Evolutionary conservation across 768 basidiomycete species (phyloP), one percentile per base, ranked within the genome.

Genomic region (Mycena amicta): DNA sequence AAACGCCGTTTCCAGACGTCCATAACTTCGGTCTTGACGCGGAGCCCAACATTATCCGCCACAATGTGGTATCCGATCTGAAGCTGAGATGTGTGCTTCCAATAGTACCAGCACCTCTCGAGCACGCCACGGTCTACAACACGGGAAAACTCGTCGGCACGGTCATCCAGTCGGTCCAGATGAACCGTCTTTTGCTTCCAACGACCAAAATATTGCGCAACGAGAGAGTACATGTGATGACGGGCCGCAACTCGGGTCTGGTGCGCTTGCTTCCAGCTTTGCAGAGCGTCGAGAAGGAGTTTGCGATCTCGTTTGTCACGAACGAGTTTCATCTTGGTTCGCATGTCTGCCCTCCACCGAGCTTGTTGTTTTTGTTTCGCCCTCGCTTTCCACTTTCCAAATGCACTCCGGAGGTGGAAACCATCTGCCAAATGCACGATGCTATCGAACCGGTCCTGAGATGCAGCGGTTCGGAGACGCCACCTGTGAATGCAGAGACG

Each of bases 271-370:
- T 81, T 78, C 92, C 92, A 93, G 65, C 81, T 81, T 40, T 69
- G 75, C 86, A 88, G 90, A 6, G 81, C 80, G 62, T 86, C 82
- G 63, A 75, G 82, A 64, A 77, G 70, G 45, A 90, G 67, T 64
- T 80, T 79, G 4, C 65, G 56, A 27, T 89, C 86, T 56, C 79
- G 78, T 58, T 74, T 84, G 58, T 83, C 82, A 61, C 82, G 83
- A 30, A 89, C 74, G 12, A 71, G 68, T 66, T 82, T 84, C 84
- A 91, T 90, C 67, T 83, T 88, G 61, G 74, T 64, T 27, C 89
- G 86, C 88, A 91, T 91, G 51, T 82, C 87, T 49, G 82, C 74
- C 28, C 86, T 81, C 87, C 88, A 90, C 55, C 78, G 76, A 23
- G 74, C 67, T 65, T 87, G 85, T 65, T 80, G 77, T 64, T 78